These are phyloP conservation scores for Escallonia herrerae DNA, from an alignment of 129 eudicot species.

Conservation along the genomic window DNA sequence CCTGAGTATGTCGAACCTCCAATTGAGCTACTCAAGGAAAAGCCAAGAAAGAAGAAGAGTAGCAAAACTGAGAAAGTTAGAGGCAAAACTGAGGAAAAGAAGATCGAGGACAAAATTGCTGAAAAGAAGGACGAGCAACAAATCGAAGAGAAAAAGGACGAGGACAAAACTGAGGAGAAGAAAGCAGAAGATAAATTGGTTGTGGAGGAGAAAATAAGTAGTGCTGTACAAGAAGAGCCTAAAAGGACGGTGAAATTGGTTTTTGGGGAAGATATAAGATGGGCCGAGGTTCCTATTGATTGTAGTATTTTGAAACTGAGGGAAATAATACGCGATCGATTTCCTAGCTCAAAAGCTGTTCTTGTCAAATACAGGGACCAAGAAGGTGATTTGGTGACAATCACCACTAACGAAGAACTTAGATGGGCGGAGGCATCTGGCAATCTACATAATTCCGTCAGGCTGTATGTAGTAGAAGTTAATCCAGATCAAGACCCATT, in stretches of 20 bases:
- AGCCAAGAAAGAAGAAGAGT: conserved; percentile 42
- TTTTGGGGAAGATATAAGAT: conserved; percentile 88
- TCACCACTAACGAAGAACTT: conserved; percentile 76
- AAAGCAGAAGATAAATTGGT: conserved; percentile 73
- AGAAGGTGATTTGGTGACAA: conserved; percentile 90
- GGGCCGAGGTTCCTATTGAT: conserved; percentile 65
- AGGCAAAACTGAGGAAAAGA: conserved; percentile 25
- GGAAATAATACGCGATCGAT: conserved; percentile 67
- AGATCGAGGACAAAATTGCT: not conserved
- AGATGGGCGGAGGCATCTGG: conserved; percentile 79
- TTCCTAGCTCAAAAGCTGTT: conserved; percentile 58
- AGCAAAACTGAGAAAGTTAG: conserved; percentile 6
- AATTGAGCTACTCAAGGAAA: conserved; percentile 20
- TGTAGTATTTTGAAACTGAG: conserved; percentile 60
- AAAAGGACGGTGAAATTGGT: conserved; percentile 66
- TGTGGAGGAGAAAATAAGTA: conserved; percentile 54
- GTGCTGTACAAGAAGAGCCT: conserved; percentile 33
- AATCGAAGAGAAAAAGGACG: conserved; percentile 12
- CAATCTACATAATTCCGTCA: conserved; percentile 40
- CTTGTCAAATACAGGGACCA: conserved; percentile 81
- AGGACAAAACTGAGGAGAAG: conserved; percentile 34
- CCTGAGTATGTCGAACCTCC: conserved; percentile 34
- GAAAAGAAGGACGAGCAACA: not conserved
- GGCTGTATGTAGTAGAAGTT: conserved; percentile 66
- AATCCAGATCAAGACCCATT: conserved; percentile 87